These are phyloP conservation scores for Colletotrichum sp. DNA, from an alignment of 2,329 filamentous ascomycete species.

Conservation along the genomic window DNA sequence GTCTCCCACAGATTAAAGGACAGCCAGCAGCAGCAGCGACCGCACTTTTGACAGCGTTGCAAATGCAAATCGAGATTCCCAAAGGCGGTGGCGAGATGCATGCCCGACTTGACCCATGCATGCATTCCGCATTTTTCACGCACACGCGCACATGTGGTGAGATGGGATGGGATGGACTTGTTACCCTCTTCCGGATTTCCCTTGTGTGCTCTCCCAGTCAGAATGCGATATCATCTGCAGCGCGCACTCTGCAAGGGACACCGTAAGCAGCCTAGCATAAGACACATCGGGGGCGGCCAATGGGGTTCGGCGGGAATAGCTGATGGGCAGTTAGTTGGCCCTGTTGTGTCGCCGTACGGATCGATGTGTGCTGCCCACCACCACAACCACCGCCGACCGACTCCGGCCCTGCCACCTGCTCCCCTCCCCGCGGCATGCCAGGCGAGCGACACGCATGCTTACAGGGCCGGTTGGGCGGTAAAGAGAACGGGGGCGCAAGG, in stretches of 20 bases:
- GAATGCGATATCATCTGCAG: slow-evolving; percentile 17
- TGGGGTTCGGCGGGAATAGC: background rate
- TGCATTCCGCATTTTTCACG: background rate
- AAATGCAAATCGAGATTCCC: background rate
- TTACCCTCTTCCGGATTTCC: background rate
- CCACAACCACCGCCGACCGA: background rate
- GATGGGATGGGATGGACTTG: background rate
- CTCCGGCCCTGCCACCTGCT: background rate
- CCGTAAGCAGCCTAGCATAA: slow-evolving; percentile 2
- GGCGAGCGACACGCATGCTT: background rate
- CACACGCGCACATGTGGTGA: background rate
- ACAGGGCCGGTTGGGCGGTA: background rate
- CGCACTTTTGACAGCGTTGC: background rate
- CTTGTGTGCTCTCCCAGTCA: background rate
- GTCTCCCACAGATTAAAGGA: background rate
- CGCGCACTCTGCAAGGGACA: slow-evolving; percentile 13
- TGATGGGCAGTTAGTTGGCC: background rate
- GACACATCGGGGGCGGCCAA: background rate
- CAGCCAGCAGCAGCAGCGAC: background rate
- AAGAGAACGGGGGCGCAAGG: background rate
- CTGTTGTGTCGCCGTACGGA: background rate
- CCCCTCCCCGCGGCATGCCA: background rate
- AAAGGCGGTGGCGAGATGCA: slow-evolving; percentile 3
- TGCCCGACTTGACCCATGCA: background rate
- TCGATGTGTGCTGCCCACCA: background rate